phyloP scores from a whole-genome alignment of 2,329 filamentous ascomycete genomes.

The Incumbomyces lentus region DNA sequence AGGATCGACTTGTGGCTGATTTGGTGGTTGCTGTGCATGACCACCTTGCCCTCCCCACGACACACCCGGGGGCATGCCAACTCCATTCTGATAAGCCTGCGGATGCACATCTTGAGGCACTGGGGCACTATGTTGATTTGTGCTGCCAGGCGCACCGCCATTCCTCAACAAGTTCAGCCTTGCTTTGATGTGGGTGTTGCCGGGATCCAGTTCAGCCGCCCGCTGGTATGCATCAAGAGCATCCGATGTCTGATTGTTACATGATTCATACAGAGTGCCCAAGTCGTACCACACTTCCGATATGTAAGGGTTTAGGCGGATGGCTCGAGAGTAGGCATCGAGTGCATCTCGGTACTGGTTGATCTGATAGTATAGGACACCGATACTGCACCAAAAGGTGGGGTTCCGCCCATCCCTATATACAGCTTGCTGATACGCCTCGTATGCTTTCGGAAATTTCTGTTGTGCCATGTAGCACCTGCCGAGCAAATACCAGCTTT shows the following conservation, averaged over 20 bases:
- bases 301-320: slow-evolving; percentile 93
- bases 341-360: slow-evolving; percentile 98
- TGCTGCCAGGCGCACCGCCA: slow-evolving; percentile 60
- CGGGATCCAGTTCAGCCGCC: slow-evolving; percentile 85
- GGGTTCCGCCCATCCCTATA: slow-evolving; percentile 96
- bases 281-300: slow-evolving; percentile 99
- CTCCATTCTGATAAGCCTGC: slow-evolving; percentile 79
- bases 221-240: slow-evolving; percentile 91
- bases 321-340: slow-evolving; percentile 93
- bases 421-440: slow-evolving; percentile 96
- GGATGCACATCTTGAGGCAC: slow-evolving; percentile 93
- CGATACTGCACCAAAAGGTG: slow-evolving; percentile 99
- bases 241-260: slow-evolving; percentile 96
- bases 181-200: slow-evolving; percentile 92
- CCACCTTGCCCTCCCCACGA: slow-evolving; percentile 62
- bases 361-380: slow-evolving; percentile 98
- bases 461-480: slow-evolving; percentile 99
- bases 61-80: slow-evolving; percentile 73
- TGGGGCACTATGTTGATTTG: slow-evolving; percentile 64
- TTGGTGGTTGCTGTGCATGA: slow-evolving; percentile 29
- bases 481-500: slow-evolving; percentile 96
- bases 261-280: slow-evolving; percentile 95
- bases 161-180: slow-evolving; percentile 80
- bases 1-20: slow-evolving; percentile 46
- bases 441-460: slow-evolving; percentile 97